These are phyloP conservation scores for Ichthyophthirius multifiliis DNA, from an alignment of 169 alveolate genomes.

Conservation along the genomic window DNA sequence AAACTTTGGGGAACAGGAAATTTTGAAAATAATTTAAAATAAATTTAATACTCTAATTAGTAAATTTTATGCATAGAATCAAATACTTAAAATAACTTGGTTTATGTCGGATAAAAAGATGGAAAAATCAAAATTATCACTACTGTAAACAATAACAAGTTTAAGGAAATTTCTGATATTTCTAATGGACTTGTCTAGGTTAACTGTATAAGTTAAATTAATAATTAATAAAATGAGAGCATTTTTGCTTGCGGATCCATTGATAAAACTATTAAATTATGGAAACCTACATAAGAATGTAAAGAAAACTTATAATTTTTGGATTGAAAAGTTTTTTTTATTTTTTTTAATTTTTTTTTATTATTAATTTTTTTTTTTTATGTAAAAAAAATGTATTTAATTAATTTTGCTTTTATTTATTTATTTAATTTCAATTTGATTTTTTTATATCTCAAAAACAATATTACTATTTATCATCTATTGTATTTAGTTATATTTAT, in stretches of 20 bases:
- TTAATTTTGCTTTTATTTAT: too few relatives aligned
- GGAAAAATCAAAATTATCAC: conserved; percentile 42
- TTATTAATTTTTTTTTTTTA: too few relatives aligned
- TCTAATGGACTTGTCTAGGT: not conserved
- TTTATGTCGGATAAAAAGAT: conserved; percentile 54
- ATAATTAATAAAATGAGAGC: not conserved
- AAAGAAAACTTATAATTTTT: not conserved
- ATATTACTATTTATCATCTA: too few relatives aligned
- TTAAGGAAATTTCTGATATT: conserved; percentile 11
- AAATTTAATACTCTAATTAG: conserved; percentile 37
- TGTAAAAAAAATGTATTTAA: too few relatives aligned
- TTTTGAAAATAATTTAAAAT: not conserved
- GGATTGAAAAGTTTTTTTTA: not conserved
- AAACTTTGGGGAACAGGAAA: conserved; percentile 37
- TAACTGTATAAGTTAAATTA: not conserved
- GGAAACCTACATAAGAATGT: not conserved
- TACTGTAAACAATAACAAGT: not conserved
- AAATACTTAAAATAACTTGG: not conserved
- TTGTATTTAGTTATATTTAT: too few relatives aligned
- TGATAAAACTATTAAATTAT: not conserved
- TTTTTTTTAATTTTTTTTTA: too few relatives aligned
- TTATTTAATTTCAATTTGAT: too few relatives aligned
- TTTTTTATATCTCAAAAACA: too few relatives aligned
- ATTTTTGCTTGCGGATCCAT: not conserved
- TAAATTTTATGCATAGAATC: conserved; percentile 44